These are phyloP conservation scores for Raddia guianensis DNA, from an alignment of 176 grass and related monocot species.

Conservation along the genomic window DNA sequence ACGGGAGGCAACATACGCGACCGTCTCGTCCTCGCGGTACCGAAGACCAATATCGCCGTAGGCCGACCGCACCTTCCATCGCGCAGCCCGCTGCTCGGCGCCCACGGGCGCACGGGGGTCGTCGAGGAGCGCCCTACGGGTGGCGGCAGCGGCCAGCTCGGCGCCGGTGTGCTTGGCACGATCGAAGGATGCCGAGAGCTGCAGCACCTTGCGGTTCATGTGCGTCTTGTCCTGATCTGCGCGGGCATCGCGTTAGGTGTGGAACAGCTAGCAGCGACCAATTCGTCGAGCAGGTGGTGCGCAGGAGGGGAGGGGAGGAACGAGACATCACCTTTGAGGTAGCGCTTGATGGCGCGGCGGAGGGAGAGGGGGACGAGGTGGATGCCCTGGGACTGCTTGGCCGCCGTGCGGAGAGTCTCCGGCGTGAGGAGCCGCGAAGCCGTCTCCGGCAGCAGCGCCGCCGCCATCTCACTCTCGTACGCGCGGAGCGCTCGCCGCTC, in stretches of 20 bases:
- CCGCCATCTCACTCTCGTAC: constrained; percentile 54
- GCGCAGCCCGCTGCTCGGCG: constrained; percentile 50
- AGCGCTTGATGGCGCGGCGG: constrained; percentile 84
- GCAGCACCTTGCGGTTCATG: constrained; percentile 79
- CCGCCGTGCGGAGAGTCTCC: constrained; percentile 72
- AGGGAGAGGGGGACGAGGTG: constrained; percentile 74
- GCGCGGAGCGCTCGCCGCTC: constrained; percentile 23
- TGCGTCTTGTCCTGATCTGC: constrained; percentile 66
- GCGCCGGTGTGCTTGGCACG: constrained; percentile 62
- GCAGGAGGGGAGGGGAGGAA: constrained; percentile 10
- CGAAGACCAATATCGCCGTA: constrained; percentile 82
- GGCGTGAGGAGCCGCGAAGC: constrained; percentile 64
- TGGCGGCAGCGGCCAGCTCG: constrained; percentile 68
- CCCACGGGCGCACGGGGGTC: constrained; percentile 51
- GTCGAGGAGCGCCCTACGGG: constrained; percentile 58
- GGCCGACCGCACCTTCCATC: constrained; percentile 77
- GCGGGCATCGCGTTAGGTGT: background rate
- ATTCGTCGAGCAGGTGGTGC: constrained; percentile 42
- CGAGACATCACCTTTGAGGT: constrained; percentile 56
- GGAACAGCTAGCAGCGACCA: background rate
- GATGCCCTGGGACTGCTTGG: constrained; percentile 88
- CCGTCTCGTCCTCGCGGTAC: constrained; percentile 81
- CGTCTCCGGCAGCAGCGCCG: constrained; percentile 57
- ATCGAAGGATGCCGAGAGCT: constrained; percentile 71
- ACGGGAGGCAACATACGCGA: constrained; percentile 84